Conservation (phyloP, 352 stramenopile species). For the Pythium rhizo-oryzae region DNA sequence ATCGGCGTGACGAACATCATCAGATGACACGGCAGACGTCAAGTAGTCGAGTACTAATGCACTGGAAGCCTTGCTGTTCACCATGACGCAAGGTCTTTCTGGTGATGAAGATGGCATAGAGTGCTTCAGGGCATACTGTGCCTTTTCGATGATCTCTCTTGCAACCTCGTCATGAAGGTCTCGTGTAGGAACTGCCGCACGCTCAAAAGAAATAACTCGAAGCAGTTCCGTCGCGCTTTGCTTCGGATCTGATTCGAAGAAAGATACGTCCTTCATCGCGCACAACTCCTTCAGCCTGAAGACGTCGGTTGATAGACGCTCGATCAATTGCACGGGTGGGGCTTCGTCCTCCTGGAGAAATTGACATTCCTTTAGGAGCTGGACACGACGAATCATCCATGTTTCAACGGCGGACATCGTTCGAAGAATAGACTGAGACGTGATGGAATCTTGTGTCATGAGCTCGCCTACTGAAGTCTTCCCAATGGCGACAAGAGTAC, state of each 20-base stretch:
- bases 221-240: conserved; percentile 45
- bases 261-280: conserved; percentile 41
- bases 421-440: conserved; percentile 29
- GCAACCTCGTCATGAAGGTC: conserved; percentile 10
- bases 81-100: not conserved
- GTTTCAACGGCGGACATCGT: conserved; percentile 53
- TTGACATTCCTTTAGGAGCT: conserved; percentile 67
- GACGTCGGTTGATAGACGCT: conserved; percentile 54
- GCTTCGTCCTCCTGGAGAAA: conserved; percentile 49
- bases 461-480: not conserved
- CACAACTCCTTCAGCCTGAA: conserved; percentile 57
- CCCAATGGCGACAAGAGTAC: not conserved
- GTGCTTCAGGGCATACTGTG: conserved; percentile 8
- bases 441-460: not conserved
- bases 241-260: conserved; percentile 40
- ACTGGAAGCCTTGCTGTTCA: not conserved
- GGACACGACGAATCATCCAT: conserved; percentile 66
- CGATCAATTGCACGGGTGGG: conserved; percentile 47
- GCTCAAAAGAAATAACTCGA: conserved; percentile 25
- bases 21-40: conserved; percentile 9
- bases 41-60: conserved; percentile 8
- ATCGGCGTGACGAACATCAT: conserved; percentile 13
- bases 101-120: not conserved
- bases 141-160: conserved; percentile 9
- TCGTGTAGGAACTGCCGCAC: not conserved